Evolutionary conservation across 2,329 filamentous ascomycete genomes (phyloP).

Genomic region (Neopestalotiopsis clavispora): DNA sequence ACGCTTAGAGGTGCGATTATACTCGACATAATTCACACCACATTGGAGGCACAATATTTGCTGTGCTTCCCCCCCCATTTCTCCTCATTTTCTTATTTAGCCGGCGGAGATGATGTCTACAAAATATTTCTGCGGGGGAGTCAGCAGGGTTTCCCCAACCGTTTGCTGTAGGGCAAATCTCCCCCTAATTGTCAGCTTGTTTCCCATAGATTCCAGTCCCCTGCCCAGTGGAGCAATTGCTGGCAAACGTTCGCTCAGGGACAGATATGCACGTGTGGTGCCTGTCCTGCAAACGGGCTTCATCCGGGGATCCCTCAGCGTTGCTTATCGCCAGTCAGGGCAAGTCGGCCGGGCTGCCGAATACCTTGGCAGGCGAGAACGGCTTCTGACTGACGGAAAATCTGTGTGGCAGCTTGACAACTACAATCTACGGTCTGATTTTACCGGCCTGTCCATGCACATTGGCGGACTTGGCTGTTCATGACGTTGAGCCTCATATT

Average conservation of each 20-base stretch:
- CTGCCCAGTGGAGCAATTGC: not conserved
- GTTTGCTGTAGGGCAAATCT: not conserved
- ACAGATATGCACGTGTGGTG: not conserved
- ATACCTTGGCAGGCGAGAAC: not conserved
- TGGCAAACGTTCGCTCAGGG: too few relatives aligned
- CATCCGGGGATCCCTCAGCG: not conserved
- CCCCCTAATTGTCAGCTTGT: not conserved
- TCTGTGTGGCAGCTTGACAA: not conserved
- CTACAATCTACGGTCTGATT: not conserved
- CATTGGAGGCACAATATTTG: not conserved
- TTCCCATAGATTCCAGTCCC: not conserved
- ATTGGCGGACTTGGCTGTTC: not conserved
- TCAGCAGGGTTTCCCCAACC: conserved; percentile 2
- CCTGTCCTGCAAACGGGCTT: too few relatives aligned
- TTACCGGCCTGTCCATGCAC: not conserved
- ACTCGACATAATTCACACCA: not conserved
- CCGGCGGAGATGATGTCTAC: not conserved
- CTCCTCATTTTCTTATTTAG: not conserved
- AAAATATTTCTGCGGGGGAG: conserved; percentile 6
- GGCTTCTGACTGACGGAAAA: conserved; percentile 13
- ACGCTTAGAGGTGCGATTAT: not conserved
- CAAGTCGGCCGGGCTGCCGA: conserved; percentile 1
- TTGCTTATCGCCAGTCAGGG: not conserved
- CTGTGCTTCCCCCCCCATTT: not conserved
- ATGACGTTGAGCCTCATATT: not conserved